Base-by-base conservation (phyloP, 257 asterid species). In the Eustoma russellianum region DNA sequence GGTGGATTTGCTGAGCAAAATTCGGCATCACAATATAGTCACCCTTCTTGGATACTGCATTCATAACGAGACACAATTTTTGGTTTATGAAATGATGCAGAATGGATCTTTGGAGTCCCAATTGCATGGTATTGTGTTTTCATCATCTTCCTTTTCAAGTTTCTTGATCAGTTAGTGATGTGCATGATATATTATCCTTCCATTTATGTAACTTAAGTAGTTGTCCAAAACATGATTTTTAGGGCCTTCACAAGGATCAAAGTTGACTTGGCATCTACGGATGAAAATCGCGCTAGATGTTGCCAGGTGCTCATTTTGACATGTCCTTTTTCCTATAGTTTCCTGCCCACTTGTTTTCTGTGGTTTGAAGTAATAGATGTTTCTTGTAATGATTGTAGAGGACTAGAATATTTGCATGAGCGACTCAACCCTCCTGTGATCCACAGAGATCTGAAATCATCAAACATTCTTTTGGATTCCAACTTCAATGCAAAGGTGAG, bases 251-350 rank as follows among this genome's bases (percentile, higher is more conserved):
- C 77, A 57, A 63, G 79, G 85, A 77, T 74, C 83, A 19, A 66
- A 73, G 55, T 73, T 91, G 73, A 79, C 72, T 69, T 91, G 98
- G 98, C 95, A 79, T 61, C 40, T 91, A 44, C 78, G 98, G 45
- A 86, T 91, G 96, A 91, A 79, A 75, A 82, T 87, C 53, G 96
- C 98, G 30, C 75, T 91, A 50, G 98, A 91, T 76, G 78, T 91
- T 44, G 98, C 96, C 48, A 87, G 96, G 96, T 91, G 69, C 43
- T 46, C 34, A 30, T 41, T 55, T 44, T 55, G 38, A 38, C 48
- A 33, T 18, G 46, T 10, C 40, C 19, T 7, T 35, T n/a, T 50
- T 53, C 15, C 5, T 43, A 18, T 14, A 53, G 14, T 13, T 11
- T 38, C 43, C 12, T 38, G 43, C 12, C 7, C 30, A 17, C 48